phyloP scores from a whole-genome alignment of 2,329 filamentous ascomycete species.

The Fusarium ambrosium region DNA sequence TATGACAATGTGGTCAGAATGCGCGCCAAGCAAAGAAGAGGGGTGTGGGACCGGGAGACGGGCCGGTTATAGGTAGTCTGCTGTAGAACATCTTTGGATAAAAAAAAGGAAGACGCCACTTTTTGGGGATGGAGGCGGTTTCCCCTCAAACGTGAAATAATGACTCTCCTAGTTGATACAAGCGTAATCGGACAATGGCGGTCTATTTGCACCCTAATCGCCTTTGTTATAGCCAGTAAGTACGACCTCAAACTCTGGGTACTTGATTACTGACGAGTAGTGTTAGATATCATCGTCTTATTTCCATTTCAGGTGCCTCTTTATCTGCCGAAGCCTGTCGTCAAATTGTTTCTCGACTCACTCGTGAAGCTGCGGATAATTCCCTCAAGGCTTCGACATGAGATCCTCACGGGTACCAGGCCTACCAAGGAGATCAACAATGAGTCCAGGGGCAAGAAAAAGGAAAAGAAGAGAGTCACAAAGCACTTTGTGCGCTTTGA shows the following conservation, averaged over 20 bases:
- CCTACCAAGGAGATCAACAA: too few relatives aligned
- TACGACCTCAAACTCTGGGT: conserved; percentile 36
- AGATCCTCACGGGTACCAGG: neutral
- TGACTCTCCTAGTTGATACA: conserved; percentile 37
- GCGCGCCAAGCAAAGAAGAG: too few relatives aligned
- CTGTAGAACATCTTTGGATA: too few relatives aligned
- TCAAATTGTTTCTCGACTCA: conserved; percentile 58
- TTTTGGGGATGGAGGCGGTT: neutral
- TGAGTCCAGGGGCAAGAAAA: neutral
- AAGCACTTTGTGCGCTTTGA: conserved; percentile 62
- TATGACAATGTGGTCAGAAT: too few relatives aligned
- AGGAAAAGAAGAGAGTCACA: conserved; percentile 38
- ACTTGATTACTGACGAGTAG: neutral
- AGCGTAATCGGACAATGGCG: conserved; percentile 71
- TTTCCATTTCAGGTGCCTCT: conserved; percentile 77
- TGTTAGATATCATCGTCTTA: conserved; percentile 74
- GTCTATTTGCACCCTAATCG: conserved; percentile 77
- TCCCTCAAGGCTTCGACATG: conserved; percentile 53
- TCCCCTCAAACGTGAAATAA: conserved; percentile 5
- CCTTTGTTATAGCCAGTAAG: conserved; percentile 79
- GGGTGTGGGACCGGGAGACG: too few relatives aligned
- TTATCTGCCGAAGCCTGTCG: conserved; percentile 67
- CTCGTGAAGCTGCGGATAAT: conserved; percentile 64
- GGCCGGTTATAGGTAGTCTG: too few relatives aligned
- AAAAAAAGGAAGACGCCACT: too few relatives aligned